Evolutionary conservation across 148 eudicot genomes (phyloP), one percentile per base, ranked within the genome.

Genomic region (Agrostemma githago): DNA sequence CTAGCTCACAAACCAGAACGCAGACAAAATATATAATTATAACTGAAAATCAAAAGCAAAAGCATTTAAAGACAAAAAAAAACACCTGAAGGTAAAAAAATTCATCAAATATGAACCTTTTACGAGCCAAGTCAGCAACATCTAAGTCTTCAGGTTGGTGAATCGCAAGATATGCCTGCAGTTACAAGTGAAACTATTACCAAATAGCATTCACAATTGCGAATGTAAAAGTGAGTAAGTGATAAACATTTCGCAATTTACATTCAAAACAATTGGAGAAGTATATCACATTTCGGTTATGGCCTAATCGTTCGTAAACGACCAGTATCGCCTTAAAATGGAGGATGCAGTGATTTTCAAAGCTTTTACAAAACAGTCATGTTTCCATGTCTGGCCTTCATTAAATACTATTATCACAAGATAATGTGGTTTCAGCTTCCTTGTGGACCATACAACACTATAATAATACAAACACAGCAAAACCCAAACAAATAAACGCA

Each of bases 21-120:
- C 65, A 20, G 21, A 62, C 40, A 60, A 17, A 60, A 26, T n/a
- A n/a, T n/a, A 17, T 60, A 6, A 62, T 39, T 21, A 62, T 21
- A 19, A 34, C 5, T 42, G 7, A 5, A 58, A 37, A 44, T 1
- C 5, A 5, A 44, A 19, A 40, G 42, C 4, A 37, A 68, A 38
- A 62, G 11, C 54, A 54, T 71, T 51, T 65, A 65, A 59, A 56
- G 62, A 66, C 41, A 64, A 34, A 67, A 40, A 67, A 40, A 44
- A 42, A 63, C 72, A 91, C 98, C 98, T 94, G 98, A 75, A 94
- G 86, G 82, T 94, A 91, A 81, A 94, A 94, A 86, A 94, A 94
- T 82, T 94, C 98, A 59, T 94, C 98, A 87, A 94, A 94, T 79
- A 94, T 84, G 79, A 91, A 87, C 84, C 98, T 88, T 84, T 69